phyloP scores from a whole-genome alignment of 2,329 filamentous ascomycete species.

The Colletotrichum filicis region DNA sequence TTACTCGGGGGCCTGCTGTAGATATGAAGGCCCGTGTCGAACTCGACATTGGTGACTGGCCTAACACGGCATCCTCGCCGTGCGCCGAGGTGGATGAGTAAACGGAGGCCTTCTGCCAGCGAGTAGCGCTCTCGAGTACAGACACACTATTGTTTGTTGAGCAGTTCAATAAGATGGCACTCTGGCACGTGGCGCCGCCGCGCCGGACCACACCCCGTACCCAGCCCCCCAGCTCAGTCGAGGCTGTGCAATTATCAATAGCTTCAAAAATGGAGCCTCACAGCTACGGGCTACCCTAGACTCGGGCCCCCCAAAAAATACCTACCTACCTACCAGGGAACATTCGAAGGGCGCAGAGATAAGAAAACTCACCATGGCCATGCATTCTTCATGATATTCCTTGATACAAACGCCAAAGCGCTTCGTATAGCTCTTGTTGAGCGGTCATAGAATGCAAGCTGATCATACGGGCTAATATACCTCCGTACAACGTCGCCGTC shows the following conservation, averaged over 20 bases:
- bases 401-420: not conserved
- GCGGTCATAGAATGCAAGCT: not conserved
- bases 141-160: not conserved
- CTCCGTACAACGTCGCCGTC: not conserved
- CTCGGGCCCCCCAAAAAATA: not conserved
- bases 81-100: not conserved
- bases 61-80: constrained; percentile 10
- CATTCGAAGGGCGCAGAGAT: not conserved
- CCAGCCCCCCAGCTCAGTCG: constrained; percentile 1
- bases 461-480: not conserved
- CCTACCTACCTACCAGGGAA: not conserved
- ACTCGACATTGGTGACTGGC: not conserved
- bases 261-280: constrained; percentile 20
- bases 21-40: not conserved
- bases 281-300: not conserved
- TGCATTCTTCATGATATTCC: not conserved
- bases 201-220: constrained; percentile 7
- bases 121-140: not conserved
- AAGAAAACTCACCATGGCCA: not conserved
- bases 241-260: constrained; percentile 31
- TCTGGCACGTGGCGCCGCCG: constrained; percentile 24
- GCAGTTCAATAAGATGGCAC: not conserved
- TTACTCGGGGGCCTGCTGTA: constrained; percentile 6
- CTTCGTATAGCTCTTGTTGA: not conserved
- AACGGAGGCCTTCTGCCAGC: not conserved